Evolutionary conservation across 441 rosid genomes (phyloP).

Genomic region (Euphorbia schlechtendalii): DNA sequence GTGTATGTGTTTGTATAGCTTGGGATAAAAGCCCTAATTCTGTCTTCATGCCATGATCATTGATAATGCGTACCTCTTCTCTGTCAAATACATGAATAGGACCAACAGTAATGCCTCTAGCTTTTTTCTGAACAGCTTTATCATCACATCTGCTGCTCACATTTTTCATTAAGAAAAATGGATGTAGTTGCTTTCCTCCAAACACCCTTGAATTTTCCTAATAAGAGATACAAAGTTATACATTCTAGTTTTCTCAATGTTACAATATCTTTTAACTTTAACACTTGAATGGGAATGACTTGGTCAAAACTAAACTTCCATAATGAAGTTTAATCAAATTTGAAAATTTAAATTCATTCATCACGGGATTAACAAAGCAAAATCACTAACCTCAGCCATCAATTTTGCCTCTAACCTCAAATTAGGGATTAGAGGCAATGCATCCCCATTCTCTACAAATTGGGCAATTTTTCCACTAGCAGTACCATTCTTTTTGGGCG

Average conservation of each 20-base stretch:
- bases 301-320: neutral
- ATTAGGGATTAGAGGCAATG: conserved; percentile 49
- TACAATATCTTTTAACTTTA: neutral
- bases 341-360: conserved; percentile 6
- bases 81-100: conserved; percentile 91
- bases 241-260: neutral
- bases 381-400: conserved; percentile 54
- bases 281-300: neutral
- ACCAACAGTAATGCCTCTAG: conserved; percentile 33
- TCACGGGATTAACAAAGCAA: too few relatives aligned
- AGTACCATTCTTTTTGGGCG: conserved; percentile 44
- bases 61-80: conserved; percentile 38
- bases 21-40: neutral
- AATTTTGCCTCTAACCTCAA: conserved; percentile 72
- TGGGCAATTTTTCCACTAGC: conserved; percentile 28
- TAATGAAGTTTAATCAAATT: neutral
- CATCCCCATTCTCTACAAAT: conserved; percentile 18
- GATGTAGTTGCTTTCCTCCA: conserved; percentile 75
- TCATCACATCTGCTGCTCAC: conserved; percentile 42
- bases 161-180: conserved; percentile 67
- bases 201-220: conserved; percentile 70
- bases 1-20: neutral
- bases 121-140: conserved; percentile 28
- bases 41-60: too few relatives aligned
- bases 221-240: conserved; percentile 16